Evolutionary conservation across 306 rosid genomes (phyloP).

Genomic region (Clitoria ternatea): DNA sequence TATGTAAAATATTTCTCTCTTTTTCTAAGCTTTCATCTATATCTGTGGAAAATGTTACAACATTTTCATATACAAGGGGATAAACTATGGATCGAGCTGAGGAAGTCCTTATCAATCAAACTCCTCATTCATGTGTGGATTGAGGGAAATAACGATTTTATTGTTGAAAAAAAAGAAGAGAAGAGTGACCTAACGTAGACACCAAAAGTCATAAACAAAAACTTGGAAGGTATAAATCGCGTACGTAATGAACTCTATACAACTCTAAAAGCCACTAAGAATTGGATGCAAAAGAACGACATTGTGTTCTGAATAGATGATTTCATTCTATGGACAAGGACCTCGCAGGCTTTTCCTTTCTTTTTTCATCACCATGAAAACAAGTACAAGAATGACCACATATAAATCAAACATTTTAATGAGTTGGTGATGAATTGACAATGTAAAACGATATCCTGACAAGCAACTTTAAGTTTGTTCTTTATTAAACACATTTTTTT

Average conservation of each 20-base stretch:
- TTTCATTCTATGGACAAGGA: slow-evolving; percentile 25
- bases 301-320: not conserved
- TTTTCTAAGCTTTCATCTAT: no score
- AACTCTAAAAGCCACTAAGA: slow-evolving; percentile 31
- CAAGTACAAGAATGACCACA: no score
- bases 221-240: slow-evolving; percentile 4
- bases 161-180: not conserved
- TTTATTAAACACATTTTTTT: no score
- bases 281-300: slow-evolving; percentile 25
- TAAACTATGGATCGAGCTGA: not conserved
- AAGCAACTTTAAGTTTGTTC: no score
- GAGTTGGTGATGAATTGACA: no score
- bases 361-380: not conserved
- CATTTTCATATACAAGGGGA: not conserved
- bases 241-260: slow-evolving; percentile 21
- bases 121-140: slow-evolving; percentile 7
- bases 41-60: no score
- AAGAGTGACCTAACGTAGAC: slow-evolving; percentile 21
- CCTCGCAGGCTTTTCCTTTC: not conserved
- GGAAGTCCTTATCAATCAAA: slow-evolving; percentile 21
- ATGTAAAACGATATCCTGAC: no score
- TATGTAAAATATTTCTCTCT: not conserved
- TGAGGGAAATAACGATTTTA: not conserved
- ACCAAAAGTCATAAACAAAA: slow-evolving; percentile 37
- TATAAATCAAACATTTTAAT: no score